Percentiles rank a stretch among this genome's conserved stretches.
Evolutionary conservation across 805 yeast species (phyloP).

Genomic region (Ogataea sp.): DNA sequence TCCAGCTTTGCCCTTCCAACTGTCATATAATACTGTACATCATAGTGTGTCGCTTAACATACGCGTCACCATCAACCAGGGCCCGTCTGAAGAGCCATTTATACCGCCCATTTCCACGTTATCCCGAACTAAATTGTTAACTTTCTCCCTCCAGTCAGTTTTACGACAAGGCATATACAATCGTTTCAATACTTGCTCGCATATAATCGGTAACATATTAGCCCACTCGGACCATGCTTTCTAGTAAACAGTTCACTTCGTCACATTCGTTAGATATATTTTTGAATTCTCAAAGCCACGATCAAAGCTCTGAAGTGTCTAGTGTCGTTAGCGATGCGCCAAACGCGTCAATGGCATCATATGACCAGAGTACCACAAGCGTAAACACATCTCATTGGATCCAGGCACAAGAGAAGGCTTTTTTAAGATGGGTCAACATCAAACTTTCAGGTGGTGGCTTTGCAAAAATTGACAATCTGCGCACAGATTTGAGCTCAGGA

Average conservation of each 20-base stretch:
- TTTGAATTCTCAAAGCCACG: background rate
- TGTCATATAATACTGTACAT: too few species aligned
- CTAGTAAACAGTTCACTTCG: background rate
- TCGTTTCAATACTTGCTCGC: background rate
- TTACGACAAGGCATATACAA: background rate
- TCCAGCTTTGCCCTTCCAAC: too few species aligned
- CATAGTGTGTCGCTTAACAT: too few species aligned
- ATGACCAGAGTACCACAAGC: slow-evolving; percentile 1
- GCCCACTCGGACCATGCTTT: background rate
- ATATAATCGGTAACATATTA: too few species aligned
- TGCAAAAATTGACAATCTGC: slow-evolving; percentile 16
- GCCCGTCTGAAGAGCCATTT: too few species aligned
- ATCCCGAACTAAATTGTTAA: too few species aligned
- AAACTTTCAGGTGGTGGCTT: slow-evolving; percentile 19
- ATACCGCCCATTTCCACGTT: too few species aligned
- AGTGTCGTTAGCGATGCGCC: background rate
- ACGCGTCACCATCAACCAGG: too few species aligned
- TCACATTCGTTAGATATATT: background rate
- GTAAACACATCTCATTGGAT: slow-evolving; percentile 26
- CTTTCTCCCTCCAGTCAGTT: too few species aligned
- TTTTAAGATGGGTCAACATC: slow-evolving; percentile 40
- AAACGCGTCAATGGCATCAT: background rate
- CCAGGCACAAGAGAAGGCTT: slow-evolving; percentile 36
- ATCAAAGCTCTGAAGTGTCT: background rate
- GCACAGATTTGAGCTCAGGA: slow-evolving; percentile 33